phyloP scores from a whole-genome alignment of 108 stramenopile genomes.

The Seminavis robusta region DNA sequence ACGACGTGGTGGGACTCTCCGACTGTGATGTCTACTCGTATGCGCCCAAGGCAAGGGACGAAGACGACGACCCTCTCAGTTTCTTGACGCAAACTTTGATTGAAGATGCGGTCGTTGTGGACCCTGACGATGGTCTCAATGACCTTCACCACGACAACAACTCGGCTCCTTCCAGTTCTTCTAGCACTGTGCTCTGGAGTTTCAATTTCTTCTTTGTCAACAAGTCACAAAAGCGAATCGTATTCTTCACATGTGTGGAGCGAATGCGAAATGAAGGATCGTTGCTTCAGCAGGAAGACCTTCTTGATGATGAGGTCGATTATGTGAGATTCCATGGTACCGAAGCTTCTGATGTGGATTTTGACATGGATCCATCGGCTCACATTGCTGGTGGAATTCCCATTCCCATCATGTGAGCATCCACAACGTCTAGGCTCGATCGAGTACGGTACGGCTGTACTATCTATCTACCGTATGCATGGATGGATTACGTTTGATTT shows the following conservation, averaged over 20 bases:
- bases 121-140: slow-evolving; percentile 14
- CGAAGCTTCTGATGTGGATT: slow-evolving; percentile 23
- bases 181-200: slow-evolving; percentile 73
- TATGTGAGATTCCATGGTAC: slow-evolving; percentile 15
- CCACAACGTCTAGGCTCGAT: too few relatives aligned
- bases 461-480: too few relatives aligned
- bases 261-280: slow-evolving; percentile 49
- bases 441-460: too few relatives aligned
- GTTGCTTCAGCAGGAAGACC: slow-evolving; percentile 25
- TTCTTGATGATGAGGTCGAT: slow-evolving; percentile 31
- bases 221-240: slow-evolving; percentile 79
- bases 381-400: slow-evolving; percentile 41
- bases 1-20: slow-evolving; percentile 64
- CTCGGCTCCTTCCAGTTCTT: slow-evolving; percentile 10
- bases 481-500: too few relatives aligned
- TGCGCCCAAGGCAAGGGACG: slow-evolving; percentile 50
- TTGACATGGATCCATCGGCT: slow-evolving; percentile 47
- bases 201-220: slow-evolving; percentile 96
- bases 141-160: neutral
- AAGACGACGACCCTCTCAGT: slow-evolving; percentile 62
- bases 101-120: slow-evolving; percentile 13
- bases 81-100: slow-evolving; percentile 37
- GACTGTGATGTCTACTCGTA: slow-evolving; percentile 89
- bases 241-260: slow-evolving; percentile 87
- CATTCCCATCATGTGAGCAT: slow-evolving; percentile 7